Evolutionary conservation across 2,329 filamentous ascomycete genomes (phyloP).

Genomic region (Penicillium glabrum): DNA sequence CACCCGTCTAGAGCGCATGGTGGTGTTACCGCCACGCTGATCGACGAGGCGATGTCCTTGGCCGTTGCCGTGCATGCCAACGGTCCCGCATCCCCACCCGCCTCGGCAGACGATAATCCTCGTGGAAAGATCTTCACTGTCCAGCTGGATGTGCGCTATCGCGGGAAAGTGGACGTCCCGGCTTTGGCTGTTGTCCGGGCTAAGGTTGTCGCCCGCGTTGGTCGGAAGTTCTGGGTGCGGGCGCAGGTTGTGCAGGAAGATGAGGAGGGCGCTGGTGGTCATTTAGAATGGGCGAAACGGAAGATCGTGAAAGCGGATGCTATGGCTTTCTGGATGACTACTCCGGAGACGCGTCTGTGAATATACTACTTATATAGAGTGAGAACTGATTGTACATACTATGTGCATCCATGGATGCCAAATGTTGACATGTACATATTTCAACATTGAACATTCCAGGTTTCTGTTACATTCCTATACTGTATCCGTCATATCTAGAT

Average conservation of each 20-base stretch:
- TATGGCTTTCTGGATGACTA: slow-evolving; percentile 43
- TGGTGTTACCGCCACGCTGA: slow-evolving; percentile 40
- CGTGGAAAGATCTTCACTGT: slow-evolving; percentile 38
- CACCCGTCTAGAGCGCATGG: slow-evolving; percentile 43
- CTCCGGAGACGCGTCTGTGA: slow-evolving; percentile 29
- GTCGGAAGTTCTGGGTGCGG: slow-evolving; percentile 43
- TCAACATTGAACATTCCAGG: neutral
- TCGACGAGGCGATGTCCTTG: slow-evolving; percentile 48
- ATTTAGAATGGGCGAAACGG: slow-evolving; percentile 33
- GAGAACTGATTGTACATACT: neutral
- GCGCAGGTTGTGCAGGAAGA: slow-evolving; percentile 42
- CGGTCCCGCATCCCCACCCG: neutral
- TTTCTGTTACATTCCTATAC: neutral
- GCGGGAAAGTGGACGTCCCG: slow-evolving; percentile 36
- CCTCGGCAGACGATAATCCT: slow-evolving; percentile 16
- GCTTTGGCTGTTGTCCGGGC: slow-evolving; percentile 37
- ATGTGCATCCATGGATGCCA: neutral
- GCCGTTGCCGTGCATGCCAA: slow-evolving; percentile 35
- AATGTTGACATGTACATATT: neutral
- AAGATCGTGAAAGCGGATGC: slow-evolving; percentile 40
- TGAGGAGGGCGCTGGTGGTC: slow-evolving; percentile 26
- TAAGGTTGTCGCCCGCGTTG: slow-evolving; percentile 36
- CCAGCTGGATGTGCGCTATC: slow-evolving; percentile 44
- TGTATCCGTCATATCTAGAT: no score
- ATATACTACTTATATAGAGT: neutral